phyloP scores from a whole-genome alignment of 2,329 filamentous ascomycete species.

The Rasamsonia emersonii region DNA sequence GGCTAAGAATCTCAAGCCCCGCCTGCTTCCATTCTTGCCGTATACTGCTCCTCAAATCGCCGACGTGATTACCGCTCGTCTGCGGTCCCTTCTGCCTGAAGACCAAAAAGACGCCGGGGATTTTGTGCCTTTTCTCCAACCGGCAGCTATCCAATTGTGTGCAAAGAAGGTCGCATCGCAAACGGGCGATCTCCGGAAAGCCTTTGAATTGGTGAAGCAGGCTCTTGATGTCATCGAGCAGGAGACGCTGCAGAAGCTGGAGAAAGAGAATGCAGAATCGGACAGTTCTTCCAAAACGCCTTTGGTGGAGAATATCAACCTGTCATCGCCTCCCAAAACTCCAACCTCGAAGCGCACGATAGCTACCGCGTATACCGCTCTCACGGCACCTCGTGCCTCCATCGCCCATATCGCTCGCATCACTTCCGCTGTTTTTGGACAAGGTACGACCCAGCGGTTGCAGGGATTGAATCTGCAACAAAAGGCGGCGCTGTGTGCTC shows the following conservation, averaged over 20 bases:
- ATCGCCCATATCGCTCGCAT: slow-evolving; percentile 89
- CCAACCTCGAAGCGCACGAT: slow-evolving; percentile 31
- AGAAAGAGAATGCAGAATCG: slow-evolving; percentile 49
- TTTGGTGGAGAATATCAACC: slow-evolving; percentile 72
- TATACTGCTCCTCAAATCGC: slow-evolving; percentile 86
- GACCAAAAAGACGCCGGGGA: slow-evolving; percentile 37
- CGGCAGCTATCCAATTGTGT: slow-evolving; percentile 86
- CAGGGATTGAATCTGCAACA: slow-evolving; percentile 89
- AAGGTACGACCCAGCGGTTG: slow-evolving; percentile 76
- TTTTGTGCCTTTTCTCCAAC: slow-evolving; percentile 81
- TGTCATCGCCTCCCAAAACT: slow-evolving; percentile 45
- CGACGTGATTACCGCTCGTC: slow-evolving; percentile 72
- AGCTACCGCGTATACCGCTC: slow-evolving; percentile 52
- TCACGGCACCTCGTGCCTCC: slow-evolving; percentile 77
- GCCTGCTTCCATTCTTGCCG: slow-evolving; percentile 82
- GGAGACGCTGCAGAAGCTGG: slow-evolving; percentile 67
- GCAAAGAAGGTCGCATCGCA: slow-evolving; percentile 91
- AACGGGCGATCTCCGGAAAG: slow-evolving; percentile 87
- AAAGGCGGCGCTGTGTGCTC: slow-evolving; percentile 83
- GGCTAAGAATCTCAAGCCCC: slow-evolving; percentile 81
- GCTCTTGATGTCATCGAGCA: slow-evolving; percentile 82
- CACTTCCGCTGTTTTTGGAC: slow-evolving; percentile 80
- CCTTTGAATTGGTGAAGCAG: slow-evolving; percentile 85
- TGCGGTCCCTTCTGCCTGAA: slow-evolving; percentile 61
- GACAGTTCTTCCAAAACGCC: slow-evolving; percentile 64